Evolutionary conservation across 2,329 filamentous ascomycete genomes (phyloP), one percentile per base, ranked within the genome.

Genomic region (Colletotrichum spaethianum): DNA sequence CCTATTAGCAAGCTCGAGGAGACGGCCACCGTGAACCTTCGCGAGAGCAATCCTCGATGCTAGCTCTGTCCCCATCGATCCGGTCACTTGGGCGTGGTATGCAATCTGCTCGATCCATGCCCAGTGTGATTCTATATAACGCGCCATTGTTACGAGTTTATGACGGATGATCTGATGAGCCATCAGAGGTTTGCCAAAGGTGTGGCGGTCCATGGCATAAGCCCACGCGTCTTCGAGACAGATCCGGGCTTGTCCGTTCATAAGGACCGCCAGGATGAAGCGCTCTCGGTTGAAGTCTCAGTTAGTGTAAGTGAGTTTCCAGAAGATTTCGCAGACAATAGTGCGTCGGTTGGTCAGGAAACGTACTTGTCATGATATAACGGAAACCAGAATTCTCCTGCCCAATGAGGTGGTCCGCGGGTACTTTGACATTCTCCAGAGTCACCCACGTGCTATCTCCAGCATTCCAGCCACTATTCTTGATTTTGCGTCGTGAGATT

Each of bases 91-190:
- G 44, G 88, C 82, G 56, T 88, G 87, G 76, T 87, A 88, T 7
- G 87, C 88, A 2, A 91, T 80, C 76, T 91, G 89, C 75, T 92
- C 90, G 68, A 92, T 78, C 81, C 89, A 91, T 0, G 89, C 88
- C 79, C 88, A 90, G 61, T 89, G 87, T 0, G 87, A 86, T 74
- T 92, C 90, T 26, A 92, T 86, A 74, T 88, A 84, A 14, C 88
- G 82, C 0, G 88, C 89, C 64, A 91, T 84, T 46, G 86, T 88
- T 23, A 87, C 85, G 26, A 92, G 83, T 78, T 92, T 92, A 23
- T 86, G 82, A 26, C 87, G 84, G 66, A 92, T 91, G 55, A 89
- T 86, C 63, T 91, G 88, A 75, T 88, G 88, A 16, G 85, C 78
- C 67, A 91, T 87, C 6, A 92, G 81, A 0, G 88, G 86, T 50